These are phyloP conservation scores for Ganoderma boninense DNA, from an alignment of 1,284 basidiomycete species.

Conservation along the genomic window DNA sequence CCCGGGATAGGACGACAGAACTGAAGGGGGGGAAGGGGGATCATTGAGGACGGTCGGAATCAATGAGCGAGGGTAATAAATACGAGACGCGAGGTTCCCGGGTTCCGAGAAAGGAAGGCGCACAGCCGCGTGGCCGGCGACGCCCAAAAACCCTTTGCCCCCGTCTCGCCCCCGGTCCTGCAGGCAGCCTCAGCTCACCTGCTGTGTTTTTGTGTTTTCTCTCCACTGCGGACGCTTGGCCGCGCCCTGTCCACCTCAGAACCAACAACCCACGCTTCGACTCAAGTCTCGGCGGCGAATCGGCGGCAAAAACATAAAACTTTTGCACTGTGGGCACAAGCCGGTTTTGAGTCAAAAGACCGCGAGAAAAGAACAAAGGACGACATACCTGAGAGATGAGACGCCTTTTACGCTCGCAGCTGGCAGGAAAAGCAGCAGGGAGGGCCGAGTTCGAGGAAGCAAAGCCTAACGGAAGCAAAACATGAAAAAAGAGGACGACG, in stretches of 20 bases:
- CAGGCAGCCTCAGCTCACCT: constrained; percentile 24
- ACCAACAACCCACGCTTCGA: constrained; percentile 31
- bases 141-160: constrained; percentile 33
- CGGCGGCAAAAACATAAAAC: constrained; percentile 37
- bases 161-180: constrained; percentile 17
- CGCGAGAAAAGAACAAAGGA: constrained; percentile 5
- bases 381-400: constrained; percentile 23
- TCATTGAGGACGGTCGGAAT: constrained; percentile 41
- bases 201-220: constrained; percentile 29
- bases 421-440: constrained; percentile 31
- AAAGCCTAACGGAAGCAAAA: constrained; percentile 33
- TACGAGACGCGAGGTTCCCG: constrained; percentile 34
- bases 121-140: constrained; percentile 28
- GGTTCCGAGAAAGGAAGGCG: constrained; percentile 29
- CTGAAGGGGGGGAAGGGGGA: constrained; percentile 40
- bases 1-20: constrained; percentile 38
- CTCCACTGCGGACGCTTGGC: constrained; percentile 31
- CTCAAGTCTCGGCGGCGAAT: constrained; percentile 33
- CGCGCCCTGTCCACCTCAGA: constrained; percentile 28
- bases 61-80: constrained; percentile 42
- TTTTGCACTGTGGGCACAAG: constrained; percentile 23
- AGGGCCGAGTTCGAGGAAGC: constrained; percentile 34
- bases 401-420: constrained; percentile 33
- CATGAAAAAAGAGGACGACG: constrained; percentile 34
- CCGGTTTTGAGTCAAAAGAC: constrained; percentile 4